Evolutionary conservation across 441 rosid genomes (phyloP), one percentile per base, ranked within the genome.

Genomic region (Pelargonium citronellum): DNA sequence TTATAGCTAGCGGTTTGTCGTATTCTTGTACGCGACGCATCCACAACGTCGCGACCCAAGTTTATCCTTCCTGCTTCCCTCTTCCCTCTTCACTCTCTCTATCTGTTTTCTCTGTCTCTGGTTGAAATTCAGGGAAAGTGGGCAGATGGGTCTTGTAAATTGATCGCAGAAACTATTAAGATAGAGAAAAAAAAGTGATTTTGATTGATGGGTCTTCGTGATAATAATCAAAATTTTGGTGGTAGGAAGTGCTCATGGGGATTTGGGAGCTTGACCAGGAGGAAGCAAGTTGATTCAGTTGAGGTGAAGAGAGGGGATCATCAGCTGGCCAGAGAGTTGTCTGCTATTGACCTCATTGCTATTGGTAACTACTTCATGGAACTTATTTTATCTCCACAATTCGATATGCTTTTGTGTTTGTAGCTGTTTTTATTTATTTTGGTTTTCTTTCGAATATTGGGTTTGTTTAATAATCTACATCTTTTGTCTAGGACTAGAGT

Each of bases 251-350:
- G 55, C 55, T 49, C 55, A 49, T 49, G 55, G 55, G 55, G 55
- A 49, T 49, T 49, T 49, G 15, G 85, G 83, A 77, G 87, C 72
- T 76, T 93, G 77, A 81, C 86, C 9, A 79, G 98, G 84, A 88
- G 98, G 80, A 93, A 93, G 71, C 96, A 88, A 80, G 97, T 91
- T 66, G 91, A 91, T 79, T 91, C 97, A 77, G 86, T 72, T 10
- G 80, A 84, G 81, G 55, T 41, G 2, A 65, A 69, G 60, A 46
- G 78, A 57, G 74, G 68, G 55, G 16, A n/a, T 70, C 82, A 78
- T 57, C 92, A 87, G 67, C 83, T 94, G 78, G 96, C 97, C 63
- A 94, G 89, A 85, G 87, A 84, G 67, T 75, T 94, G 69, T 83
- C 92, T 43, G 79, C 91, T 78, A 85, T 84, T 76, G 88, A 94